Percentiles rank a stretch among this genome's conserved stretches.
phyloP scores from a whole-genome alignment of 2,329 filamentous ascomycete species.

The Aspergillus flavus region DNA sequence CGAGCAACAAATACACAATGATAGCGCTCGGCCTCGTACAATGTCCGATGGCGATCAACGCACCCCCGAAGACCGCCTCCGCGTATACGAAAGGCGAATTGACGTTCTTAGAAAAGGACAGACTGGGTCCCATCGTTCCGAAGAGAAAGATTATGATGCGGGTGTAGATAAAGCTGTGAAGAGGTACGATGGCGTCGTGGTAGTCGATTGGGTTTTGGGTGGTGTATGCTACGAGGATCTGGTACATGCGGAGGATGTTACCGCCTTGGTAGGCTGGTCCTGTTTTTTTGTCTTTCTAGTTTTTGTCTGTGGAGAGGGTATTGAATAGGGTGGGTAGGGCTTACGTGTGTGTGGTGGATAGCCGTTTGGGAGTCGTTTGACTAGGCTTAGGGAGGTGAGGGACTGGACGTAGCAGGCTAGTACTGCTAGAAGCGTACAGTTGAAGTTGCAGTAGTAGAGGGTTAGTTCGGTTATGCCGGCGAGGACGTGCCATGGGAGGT shows the following conservation, averaged over 20 bases:
- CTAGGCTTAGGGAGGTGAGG: not conserved
- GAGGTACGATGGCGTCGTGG: conserved; percentile 11
- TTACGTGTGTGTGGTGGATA: conserved; percentile 11
- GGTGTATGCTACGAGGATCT: conserved; percentile 11
- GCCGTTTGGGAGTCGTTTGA: conserved; percentile 7
- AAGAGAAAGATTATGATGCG: conserved; percentile 4
- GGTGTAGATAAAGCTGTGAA: conserved; percentile 9
- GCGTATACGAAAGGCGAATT: conserved; percentile 12
- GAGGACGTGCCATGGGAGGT: not conserved
- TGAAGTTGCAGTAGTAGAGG: conserved; percentile 2
- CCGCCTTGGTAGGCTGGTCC: conserved; percentile 12
- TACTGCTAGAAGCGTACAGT: conserved; percentile 7
- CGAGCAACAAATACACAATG: not conserved
- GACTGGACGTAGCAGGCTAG: conserved; percentile 5
- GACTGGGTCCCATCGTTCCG: conserved; percentile 10
- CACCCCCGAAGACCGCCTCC: conserved; percentile 6
- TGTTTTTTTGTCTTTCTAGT: not conserved
- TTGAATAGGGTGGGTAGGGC: not conserved
- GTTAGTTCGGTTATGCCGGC: not conserved
- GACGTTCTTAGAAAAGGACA: conserved; percentile 5
- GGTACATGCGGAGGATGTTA: not conserved
- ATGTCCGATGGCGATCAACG: conserved; percentile 5
- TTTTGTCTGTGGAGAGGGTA: not conserved
- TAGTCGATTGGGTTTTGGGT: conserved; percentile 3
- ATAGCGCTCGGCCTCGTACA: conserved; percentile 2